Evolutionary conservation across 129 eudicot species (phyloP), one percentile per base, ranked within the genome.

Genomic region (Artemisia tridentata): DNA sequence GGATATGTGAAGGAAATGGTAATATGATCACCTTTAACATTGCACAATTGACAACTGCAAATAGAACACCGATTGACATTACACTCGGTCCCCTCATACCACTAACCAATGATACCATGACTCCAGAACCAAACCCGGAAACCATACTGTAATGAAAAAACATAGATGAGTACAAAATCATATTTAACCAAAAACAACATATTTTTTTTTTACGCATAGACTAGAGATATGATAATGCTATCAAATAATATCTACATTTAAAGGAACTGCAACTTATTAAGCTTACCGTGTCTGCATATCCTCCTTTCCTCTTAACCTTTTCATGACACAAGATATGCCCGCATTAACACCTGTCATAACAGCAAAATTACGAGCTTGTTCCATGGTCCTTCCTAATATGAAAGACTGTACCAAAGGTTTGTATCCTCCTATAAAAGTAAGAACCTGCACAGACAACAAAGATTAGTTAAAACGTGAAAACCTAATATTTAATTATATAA

Each of bases 41-140:
- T 43, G 45, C 71, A 18, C 13, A 38, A 48, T 14, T 47, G 12
- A 3, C 45, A 7, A 20, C 57, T 1, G 58, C 71, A 20, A 67
- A 67, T 11, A 48, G 3, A 45, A 48, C 20, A 12, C 71, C 71
- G 23, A 67, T 19, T 27, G 71, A 48, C 7, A 21, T 3, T 13
- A 67, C 71, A 19, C 18, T 25, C 12, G 45, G 71, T 5, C 71
- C 71, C 11, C 71, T 67, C 71, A 67, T 67, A 8, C 71, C 57
- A 6, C 38, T 47, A 67, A 23, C 71, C 57, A 67, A 23, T 15
- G 71, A 47, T 48, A 67, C 15, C 71, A 23, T 48, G 13, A 67
- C 71, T 48, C 58, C 71, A 2, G 71, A 19, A 23, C 71, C 45
- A 67, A 67, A 67, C 18, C 65, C 45, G 4, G 65, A 14, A 11